Percentiles rank a stretch among this genome's conserved stretches.
phyloP scores from a whole-genome alignment of 1,139 yeast species.

The Saccharomyces hybrid region DNA sequence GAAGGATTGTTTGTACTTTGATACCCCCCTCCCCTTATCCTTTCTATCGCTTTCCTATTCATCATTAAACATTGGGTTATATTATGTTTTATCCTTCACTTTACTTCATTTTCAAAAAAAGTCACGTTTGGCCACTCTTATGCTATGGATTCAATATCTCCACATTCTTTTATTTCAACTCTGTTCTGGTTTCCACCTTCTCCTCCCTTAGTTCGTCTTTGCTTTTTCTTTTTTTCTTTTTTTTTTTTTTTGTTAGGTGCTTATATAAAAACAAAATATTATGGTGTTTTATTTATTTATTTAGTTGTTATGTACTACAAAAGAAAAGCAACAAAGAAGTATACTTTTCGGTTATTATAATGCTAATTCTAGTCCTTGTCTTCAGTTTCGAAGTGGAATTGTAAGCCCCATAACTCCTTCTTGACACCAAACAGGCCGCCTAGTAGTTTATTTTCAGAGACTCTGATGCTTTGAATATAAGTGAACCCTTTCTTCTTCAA shows the following conservation, averaged over 20 bases:
- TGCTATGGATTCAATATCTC: neutral
- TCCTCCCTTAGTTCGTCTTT: neutral
- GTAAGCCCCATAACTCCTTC: conserved; percentile 46
- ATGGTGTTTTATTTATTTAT: neutral
- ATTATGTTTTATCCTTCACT: neutral
- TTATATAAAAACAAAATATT: neutral
- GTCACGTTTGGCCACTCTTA: neutral
- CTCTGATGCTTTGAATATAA: conserved; percentile 24
- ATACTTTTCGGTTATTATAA: neutral
- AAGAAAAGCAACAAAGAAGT: neutral
- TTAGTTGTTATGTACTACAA: neutral
- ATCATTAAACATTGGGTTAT: neutral
- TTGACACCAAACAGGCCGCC: conserved; percentile 38
- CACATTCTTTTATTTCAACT: neutral
- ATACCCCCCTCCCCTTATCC: neutral
- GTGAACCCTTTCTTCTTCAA: conserved; percentile 35
- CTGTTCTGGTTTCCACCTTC: neutral
- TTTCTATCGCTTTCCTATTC: conserved; percentile 4
- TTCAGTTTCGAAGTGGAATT: conserved; percentile 25
- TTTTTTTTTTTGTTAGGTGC: neutral
- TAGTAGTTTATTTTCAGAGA: conserved; percentile 29
- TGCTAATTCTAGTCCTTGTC: conserved; percentile 4
- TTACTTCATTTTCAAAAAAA: neutral
- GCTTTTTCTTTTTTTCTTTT: neutral
- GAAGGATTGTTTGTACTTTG: neutral